Base-by-base conservation (phyloP, 2,329 filamentous ascomycete species). In the Cercospora zeina region DNA sequence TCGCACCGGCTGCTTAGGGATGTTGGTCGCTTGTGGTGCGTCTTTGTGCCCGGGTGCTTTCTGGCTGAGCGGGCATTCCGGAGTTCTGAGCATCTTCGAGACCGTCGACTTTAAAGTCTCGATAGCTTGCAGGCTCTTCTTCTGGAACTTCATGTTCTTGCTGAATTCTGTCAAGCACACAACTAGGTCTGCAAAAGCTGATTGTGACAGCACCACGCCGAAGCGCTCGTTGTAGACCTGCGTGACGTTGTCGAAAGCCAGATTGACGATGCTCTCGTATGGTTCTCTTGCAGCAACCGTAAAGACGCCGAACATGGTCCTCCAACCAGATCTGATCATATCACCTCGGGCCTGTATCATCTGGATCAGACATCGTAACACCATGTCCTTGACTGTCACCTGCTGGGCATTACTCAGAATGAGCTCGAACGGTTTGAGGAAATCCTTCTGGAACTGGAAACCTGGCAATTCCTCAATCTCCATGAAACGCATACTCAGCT, bases 371-470 rank as follows among this genome's bases (percentile, higher is more conserved):
- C 96, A 99, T 47, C 93, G 87, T 24, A 99, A 80, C 50, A 96
- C 91, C 89, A 99, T 93, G 70, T 99, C 95, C 77, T 99, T 99
- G 70, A 99, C 95, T 0, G 90, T 87, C 16, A 96, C 87, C 66
- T 95, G 91, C 66, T 83, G 91, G 45, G 92, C 95, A 75, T 99
- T 97, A 62, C 90, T 88, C 80, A 99, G 91, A 70, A 99, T 92
- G 75, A 97, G 91, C 78, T 99, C 93, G 70, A 99, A 99, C 0
- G 96, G 95, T 77, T 97, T 97, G 58, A 99, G 79, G 75, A 99
- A 99, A 74, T 99, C 93, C 75, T 99, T 99, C 72, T 99, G 95
- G 73, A 99, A 99, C 76, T 97, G 97, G 85, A 99, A 99, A 72
- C 96, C 95, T 0, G 95, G 91, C 69, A 99, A 78, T 76, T 99